Percentiles rank a stretch among this genome's conserved stretches.
These are phyloP conservation scores for Curvularia hawaiiensis DNA, from an alignment of 2,329 filamentous ascomycete genomes.

Conservation along the genomic window DNA sequence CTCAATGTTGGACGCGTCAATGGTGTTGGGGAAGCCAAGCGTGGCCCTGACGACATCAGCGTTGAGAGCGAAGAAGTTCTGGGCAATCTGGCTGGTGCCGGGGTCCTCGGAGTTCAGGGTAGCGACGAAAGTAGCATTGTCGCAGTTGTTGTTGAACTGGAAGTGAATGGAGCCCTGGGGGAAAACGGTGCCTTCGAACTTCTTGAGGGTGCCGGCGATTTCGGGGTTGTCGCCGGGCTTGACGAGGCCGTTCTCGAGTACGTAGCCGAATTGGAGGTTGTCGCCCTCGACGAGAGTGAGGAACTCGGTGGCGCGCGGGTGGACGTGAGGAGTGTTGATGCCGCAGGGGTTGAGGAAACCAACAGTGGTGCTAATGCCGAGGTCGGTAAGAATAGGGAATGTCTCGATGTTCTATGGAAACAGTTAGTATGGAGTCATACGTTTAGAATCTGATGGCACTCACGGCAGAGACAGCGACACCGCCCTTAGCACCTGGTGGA, in stretches of 20 bases:
- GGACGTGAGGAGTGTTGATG: constrained; percentile 56
- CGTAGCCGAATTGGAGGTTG: constrained; percentile 51
- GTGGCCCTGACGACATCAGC: constrained; percentile 45
- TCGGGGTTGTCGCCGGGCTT: constrained; percentile 41
- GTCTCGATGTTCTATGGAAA: constrained; percentile 42
- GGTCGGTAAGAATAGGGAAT: constrained; percentile 48
- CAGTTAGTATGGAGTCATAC: neutral
- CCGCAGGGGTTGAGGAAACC: constrained; percentile 52
- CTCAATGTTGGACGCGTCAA: constrained; percentile 46
- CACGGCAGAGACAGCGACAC: constrained; percentile 35
- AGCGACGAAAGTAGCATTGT: constrained; percentile 52
- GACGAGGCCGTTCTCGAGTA: constrained; percentile 54
- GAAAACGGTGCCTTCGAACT: constrained; percentile 55
- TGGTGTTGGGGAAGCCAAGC: constrained; percentile 43
- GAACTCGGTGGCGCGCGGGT: constrained; percentile 56
- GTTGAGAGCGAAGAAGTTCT: constrained; percentile 51
- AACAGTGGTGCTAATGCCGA: constrained; percentile 47
- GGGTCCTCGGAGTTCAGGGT: constrained; percentile 53
- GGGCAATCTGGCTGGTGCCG: constrained; percentile 49
- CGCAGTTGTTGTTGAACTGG: constrained; percentile 56
- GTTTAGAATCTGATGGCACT: neutral
- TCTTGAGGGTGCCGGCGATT: constrained; percentile 47
- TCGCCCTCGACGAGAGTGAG: constrained; percentile 51
- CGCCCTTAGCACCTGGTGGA: constrained; percentile 60
- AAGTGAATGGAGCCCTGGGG: constrained; percentile 55